phyloP scores from a whole-genome alignment of 83 land plant genomes.

The Larix sibirica region DNA sequence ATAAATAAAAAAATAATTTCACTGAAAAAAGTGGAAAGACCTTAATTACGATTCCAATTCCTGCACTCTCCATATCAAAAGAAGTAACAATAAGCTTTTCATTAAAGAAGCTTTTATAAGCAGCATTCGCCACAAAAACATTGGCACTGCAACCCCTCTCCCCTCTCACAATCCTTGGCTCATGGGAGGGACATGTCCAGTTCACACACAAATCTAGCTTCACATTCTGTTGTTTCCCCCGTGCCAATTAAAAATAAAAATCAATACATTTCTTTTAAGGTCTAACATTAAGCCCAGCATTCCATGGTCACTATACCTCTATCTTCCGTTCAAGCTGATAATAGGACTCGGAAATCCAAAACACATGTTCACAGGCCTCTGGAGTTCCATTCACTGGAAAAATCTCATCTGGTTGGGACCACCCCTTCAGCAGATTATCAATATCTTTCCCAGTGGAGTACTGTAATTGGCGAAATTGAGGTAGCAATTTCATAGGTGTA shows the following conservation, averaged over 20 bases:
- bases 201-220: constrained; percentile 29
- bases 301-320: too few species aligned
- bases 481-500: too few species aligned
- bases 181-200: constrained; percentile 31
- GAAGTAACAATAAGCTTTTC: constrained; percentile 40
- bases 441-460: too few species aligned
- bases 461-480: too few species aligned
- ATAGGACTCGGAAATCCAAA: constrained; percentile 17
- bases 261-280: neutral
- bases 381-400: constrained; percentile 27
- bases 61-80: constrained; percentile 56
- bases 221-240: constrained; percentile 21
- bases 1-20: too few species aligned
- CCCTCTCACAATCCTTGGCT: constrained; percentile 37
- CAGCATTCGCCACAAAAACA: constrained; percentile 41
- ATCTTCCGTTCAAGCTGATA: too few species aligned
- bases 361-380: constrained; percentile 27
- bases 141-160: constrained; percentile 44
- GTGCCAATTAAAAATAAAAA: neutral
- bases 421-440: constrained; percentile 25
- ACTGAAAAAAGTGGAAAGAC: too few species aligned
- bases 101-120: constrained; percentile 39
- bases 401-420: constrained; percentile 41
- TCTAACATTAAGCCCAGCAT: neutral
- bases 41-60: constrained; percentile 18